Base-by-base conservation (phyloP, 2,329 filamentous ascomycete genomes). In the Escovopsis weberi region DNA sequence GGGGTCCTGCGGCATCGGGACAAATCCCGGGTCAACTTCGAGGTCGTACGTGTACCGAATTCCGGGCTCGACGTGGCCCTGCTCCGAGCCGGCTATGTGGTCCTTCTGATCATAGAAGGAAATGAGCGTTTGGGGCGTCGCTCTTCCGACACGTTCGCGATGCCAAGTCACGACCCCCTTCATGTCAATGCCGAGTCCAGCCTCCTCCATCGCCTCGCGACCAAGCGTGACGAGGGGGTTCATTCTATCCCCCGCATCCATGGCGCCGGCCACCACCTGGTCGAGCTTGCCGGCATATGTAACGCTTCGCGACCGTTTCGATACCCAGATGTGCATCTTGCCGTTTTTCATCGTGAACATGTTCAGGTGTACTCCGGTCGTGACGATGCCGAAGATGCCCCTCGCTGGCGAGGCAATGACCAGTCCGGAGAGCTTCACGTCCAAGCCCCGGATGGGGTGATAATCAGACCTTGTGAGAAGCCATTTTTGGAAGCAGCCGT, bases 1-100 rank as follows among this genome's bases (percentile, higher is more conserved):
- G 28, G 59, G 55, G 26, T 54, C 51, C 35, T 47, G 47, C 4
- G 50, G 49, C 6, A 50, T 48, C 3, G 50, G 51, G 19, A 52
- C 50, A 33, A 50, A 49, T 2, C 47, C 45, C 18, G 53, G 41
- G 3, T 50, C 45, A 15, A 64, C 48, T 38, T 55, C 49, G 43
- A 64, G 50, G 42, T 64, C 60, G 33, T 57, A 64, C 11, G 59
- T 56, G 41, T 57, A 61, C 12, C 61, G 59, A n/a, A 63, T 50
- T 2, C 60, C 61, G 1, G 60, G 60, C 44, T 64, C 61, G 15
- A 64, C 45, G 42, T 63, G 59, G 36, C 55, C 56, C 9, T 53
- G 47, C 43, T 56, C 59, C 2, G 44, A 46, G 8, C 59, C 59
- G 9, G 58, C 57, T 2, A 47, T 43, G 12, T 41, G 35, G 33